phyloP scores from a whole-genome alignment of 352 stramenopile species.

The Globisporangium yorkense region DNA sequence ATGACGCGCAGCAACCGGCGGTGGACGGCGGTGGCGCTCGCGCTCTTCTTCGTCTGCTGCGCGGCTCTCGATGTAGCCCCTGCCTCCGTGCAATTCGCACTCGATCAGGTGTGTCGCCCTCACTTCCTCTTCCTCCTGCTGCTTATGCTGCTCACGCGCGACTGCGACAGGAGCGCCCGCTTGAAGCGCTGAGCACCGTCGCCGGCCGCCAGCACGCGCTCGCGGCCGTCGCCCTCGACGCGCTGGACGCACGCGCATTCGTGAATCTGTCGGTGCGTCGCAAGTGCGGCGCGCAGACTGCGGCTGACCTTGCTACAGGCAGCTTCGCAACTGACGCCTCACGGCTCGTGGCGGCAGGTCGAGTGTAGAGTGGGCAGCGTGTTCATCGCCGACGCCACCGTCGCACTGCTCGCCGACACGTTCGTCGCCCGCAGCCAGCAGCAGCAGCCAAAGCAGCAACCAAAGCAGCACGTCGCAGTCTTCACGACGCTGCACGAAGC shows the following conservation, averaged over 20 bases:
- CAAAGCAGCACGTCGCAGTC: slow-evolving; percentile 5
- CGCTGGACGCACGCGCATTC: not conserved
- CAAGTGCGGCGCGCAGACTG: not conserved
- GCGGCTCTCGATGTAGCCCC: not conserved
- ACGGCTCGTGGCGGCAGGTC: slow-evolving; percentile 13
- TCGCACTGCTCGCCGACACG: slow-evolving; percentile 14
- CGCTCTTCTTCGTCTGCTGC: not conserved
- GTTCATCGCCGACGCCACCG: slow-evolving; percentile 8
- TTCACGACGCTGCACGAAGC: slow-evolving; percentile 22
- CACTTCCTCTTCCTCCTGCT: no score
- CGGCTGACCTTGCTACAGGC: not conserved
- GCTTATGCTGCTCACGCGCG: not conserved
- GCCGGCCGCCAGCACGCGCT: not conserved
- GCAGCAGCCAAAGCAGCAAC: not conserved
- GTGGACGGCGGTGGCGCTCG: no score
- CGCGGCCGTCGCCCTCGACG: not conserved
- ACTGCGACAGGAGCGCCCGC: not conserved
- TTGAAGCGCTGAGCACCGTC: not conserved
- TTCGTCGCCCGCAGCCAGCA: not conserved
- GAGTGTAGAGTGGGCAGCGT: slow-evolving; percentile 19
- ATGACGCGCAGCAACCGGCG: not conserved
- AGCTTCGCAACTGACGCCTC: not conserved
- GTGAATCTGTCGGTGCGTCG: slow-evolving; percentile 6
- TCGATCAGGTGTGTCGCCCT: slow-evolving; percentile 13
- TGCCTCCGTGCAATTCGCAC: slow-evolving; percentile 10